phyloP scores from a whole-genome alignment of 805 yeast genomes.

The Groenewaldozyma tartarivorans region DNA sequence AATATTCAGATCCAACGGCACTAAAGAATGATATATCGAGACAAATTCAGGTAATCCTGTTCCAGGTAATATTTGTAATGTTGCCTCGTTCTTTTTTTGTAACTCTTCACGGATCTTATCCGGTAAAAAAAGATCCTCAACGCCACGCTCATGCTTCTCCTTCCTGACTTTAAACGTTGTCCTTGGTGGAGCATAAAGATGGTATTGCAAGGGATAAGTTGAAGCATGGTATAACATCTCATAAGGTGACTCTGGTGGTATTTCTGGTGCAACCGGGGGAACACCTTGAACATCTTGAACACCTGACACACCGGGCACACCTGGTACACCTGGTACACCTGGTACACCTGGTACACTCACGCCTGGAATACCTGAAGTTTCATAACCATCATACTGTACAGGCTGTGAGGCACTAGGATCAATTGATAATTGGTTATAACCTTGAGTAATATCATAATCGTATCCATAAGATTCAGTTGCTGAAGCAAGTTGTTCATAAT shows the following conservation, averaged over 20 bases:
- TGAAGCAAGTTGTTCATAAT: too few species aligned
- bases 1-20: constrained; percentile 59
- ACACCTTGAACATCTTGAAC: too few species aligned
- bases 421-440: not conserved
- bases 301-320: too few species aligned
- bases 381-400: too few species aligned
- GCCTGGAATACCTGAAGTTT: too few species aligned
- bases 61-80: constrained; percentile 56
- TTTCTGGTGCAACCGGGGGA: too few species aligned
- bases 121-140: constrained; percentile 62
- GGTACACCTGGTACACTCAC: too few species aligned
- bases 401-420: too few species aligned
- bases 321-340: too few species aligned
- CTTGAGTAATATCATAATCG: not conserved
- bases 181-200: constrained; percentile 80
- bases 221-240: constrained; percentile 17
- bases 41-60: constrained; percentile 63
- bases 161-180: constrained; percentile 45
- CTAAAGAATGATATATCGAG: constrained; percentile 75
- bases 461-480: not conserved
- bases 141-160: constrained; percentile 62
- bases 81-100: constrained; percentile 68
- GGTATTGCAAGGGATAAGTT: constrained; percentile 52
- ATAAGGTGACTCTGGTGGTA: too few species aligned
- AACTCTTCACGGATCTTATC: constrained; percentile 61